Conservation (phyloP, 202 grass and related monocot species). For the Dendrocalamus latiflorus region DNA sequence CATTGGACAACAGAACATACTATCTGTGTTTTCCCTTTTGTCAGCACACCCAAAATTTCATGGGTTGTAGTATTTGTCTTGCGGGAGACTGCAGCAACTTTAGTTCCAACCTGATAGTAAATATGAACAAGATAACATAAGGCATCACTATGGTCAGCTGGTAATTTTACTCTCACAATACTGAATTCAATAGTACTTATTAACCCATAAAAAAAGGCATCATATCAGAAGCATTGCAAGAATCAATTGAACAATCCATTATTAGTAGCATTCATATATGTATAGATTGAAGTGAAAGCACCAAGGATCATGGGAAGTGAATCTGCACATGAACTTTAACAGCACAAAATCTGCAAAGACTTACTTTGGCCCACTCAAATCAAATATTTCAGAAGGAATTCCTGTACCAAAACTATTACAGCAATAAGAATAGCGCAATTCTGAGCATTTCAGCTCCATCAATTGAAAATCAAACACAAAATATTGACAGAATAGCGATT, state of each 20-base stretch:
- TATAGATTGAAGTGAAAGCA: background rate
- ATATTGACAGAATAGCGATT: too few relatives aligned
- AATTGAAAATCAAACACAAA: too few relatives aligned
- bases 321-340: background rate
- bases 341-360: background rate
- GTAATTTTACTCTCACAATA: background rate
- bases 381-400: background rate
- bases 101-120: slow-evolving; percentile 62
- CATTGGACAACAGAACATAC: slow-evolving; percentile 43
- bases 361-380: background rate
- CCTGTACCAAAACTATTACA: too few relatives aligned
- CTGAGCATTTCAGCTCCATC: too few relatives aligned
- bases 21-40: slow-evolving; percentile 88
- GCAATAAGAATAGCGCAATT: too few relatives aligned
- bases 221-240: background rate
- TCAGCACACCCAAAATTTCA: slow-evolving; percentile 86
- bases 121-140: slow-evolving; percentile 18
- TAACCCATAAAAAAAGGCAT: background rate
- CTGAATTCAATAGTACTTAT: background rate
- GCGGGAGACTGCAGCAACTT: slow-evolving; percentile 89
- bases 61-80: slow-evolving; percentile 98
- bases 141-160: background rate
- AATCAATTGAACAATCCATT: background rate
- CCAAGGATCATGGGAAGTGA: background rate
- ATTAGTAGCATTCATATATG: background rate